Evolutionary conservation across 1,139 yeast species (phyloP).

Genomic region (Schizosaccharomyces versatilis): DNA sequence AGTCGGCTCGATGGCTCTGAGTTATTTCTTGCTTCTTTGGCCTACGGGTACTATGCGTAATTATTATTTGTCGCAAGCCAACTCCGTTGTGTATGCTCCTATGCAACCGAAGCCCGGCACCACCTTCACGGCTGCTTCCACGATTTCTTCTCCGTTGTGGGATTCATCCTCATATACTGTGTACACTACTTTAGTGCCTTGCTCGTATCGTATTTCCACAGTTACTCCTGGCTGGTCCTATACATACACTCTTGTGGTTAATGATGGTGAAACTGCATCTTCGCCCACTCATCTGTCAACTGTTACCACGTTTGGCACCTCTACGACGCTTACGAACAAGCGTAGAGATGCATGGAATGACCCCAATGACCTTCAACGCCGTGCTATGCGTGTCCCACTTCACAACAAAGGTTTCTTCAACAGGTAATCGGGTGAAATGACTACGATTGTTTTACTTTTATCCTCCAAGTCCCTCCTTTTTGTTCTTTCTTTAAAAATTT

Average conservation of each 20-base stretch:
- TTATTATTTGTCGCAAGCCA: not conserved
- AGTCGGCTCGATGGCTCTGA: not conserved
- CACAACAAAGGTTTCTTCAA: too few species aligned
- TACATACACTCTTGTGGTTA: not conserved
- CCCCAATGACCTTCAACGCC: too few species aligned
- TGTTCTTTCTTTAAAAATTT: too few species aligned
- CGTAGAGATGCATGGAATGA: too few species aligned
- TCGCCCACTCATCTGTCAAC: not conserved
- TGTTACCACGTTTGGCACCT: too few species aligned
- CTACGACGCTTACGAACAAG: too few species aligned
- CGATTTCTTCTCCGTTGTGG: not conserved
- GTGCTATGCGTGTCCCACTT: too few species aligned
- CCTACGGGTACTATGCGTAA: conserved; percentile 1
- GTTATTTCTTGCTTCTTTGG: not conserved
- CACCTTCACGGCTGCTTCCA: not conserved
- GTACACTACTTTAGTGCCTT: not conserved
- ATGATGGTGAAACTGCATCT: not conserved
- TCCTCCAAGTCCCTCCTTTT: too few species aligned
- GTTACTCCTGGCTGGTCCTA: not conserved
- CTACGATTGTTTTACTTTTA: too few species aligned
- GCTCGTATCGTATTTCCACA: not conserved
- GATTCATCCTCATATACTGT: not conserved
- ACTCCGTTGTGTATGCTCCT: not conserved
- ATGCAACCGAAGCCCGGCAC: not conserved
- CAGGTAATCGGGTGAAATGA: too few species aligned